Evolutionary conservation across 352 stramenopile species (phyloP), one percentile per base, ranked within the genome.

Genomic region (Phytophthora sansomeana): DNA sequence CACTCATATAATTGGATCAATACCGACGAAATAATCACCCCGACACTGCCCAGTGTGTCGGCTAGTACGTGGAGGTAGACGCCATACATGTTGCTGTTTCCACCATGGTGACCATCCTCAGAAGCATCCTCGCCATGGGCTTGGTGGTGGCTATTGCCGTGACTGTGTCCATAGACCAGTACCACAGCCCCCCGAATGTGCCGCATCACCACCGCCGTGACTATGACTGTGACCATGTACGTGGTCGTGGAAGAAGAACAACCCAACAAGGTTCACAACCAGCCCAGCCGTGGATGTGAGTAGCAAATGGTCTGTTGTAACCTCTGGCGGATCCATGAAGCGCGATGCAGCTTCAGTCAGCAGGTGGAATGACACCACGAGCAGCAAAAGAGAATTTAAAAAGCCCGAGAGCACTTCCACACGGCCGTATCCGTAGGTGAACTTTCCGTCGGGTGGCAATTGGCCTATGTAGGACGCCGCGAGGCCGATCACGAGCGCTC

Each of bases 181-280:
- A 30, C 69, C 63, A 30, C 72, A 73, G 33, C 65, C 58, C 36
- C 81, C 67, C 17, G 55, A 69, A 28, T 86, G 69, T 13, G 59
- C 63, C 56, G 67, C 51, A 19, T 72, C n/a, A n/a, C n/a, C 70
- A 11, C 55, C 72, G n/a, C 55, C 71, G 51, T 91, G 77, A 28
- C 74, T 81, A 54, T 93, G 81, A 8, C 81, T 78, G 47, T 93
- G 85, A 13, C 85, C 80, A 63, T 97, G 90, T 0, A 93, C 84
- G 14, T 93, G 80, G 13, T 97, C 91, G 52, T 97, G 91, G 48
- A 97, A 97, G 75, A 93, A 97, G 21, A 96, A 80, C 9, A 97
- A 76, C 0, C 91, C 91, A 9, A 97, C 75, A 13, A 97, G 76
- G 58, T 97, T 97, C 26, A 97, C 83, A 32, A 82, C 32, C 14